A percentile compares a stretch with the other conserved stretches of the same genome.
Evolutionary conservation across 2,329 filamentous ascomycete species (phyloP).

Genomic region (Didymella glomerata): DNA sequence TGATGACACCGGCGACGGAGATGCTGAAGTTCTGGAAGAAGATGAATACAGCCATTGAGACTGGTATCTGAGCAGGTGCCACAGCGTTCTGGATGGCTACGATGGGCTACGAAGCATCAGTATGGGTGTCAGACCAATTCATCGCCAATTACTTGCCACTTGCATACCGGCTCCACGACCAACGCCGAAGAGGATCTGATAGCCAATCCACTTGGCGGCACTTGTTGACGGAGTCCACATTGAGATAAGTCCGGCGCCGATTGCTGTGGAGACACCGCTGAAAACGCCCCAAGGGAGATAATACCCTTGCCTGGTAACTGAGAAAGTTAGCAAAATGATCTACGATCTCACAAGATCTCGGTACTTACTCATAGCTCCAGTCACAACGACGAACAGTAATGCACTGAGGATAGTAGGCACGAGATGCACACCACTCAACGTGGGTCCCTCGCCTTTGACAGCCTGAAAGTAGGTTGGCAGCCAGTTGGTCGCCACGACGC

Average conservation of each 20-base stretch:
- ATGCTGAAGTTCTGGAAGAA: conserved; percentile 50
- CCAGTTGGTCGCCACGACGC: conserved; percentile 29
- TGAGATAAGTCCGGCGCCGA: conserved; percentile 54
- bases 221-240: conserved; percentile 49
- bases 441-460: conserved; percentile 46
- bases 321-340: conserved; percentile 8
- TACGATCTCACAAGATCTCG: not conserved
- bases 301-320: conserved; percentile 35
- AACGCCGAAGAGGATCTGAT: conserved; percentile 37
- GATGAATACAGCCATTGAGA: conserved; percentile 45
- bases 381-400: conserved; percentile 30
- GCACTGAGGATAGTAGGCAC: conserved; percentile 49
- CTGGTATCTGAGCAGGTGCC: conserved; percentile 35
- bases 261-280: conserved; percentile 44
- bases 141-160: conserved; percentile 23
- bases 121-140: not conserved
- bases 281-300: conserved; percentile 44
- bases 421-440: conserved; percentile 52
- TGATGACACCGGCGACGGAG: conserved; percentile 42
- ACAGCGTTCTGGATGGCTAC: conserved; percentile 48
- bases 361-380: conserved; percentile 31
- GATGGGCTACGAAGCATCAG: conserved; percentile 28
- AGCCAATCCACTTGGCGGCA: conserved; percentile 41
- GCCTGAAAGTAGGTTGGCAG: conserved; percentile 55
- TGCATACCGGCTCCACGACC: conserved; percentile 40